Percentiles rank a stretch among this genome's conserved stretches.
These are phyloP conservation scores for Marsdenia floribunda DNA, from an alignment of 257 asterid genomes.

Conservation along the genomic window DNA sequence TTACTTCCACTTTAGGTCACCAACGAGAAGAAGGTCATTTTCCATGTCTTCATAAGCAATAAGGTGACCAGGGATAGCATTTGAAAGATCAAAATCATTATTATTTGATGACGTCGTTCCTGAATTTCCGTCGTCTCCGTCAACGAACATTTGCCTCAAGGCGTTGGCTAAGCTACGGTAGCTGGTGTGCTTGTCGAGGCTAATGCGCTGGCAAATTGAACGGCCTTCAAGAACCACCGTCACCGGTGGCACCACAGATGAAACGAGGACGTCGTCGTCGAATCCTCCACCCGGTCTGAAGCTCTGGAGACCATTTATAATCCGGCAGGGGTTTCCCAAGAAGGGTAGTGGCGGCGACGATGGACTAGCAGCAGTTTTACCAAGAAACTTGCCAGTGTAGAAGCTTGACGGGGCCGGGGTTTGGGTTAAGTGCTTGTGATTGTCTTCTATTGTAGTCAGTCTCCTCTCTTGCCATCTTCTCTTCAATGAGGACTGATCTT, in stretches of 20 bases:
- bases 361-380: not conserved
- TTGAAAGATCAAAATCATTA: constrained; percentile 46
- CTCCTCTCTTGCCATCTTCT: constrained; percentile 40
- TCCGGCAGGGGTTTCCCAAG: constrained; percentile 1
- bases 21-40: constrained; percentile 77
- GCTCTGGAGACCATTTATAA: not conserved
- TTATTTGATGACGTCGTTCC: not conserved
- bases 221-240: constrained; percentile 83
- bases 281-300: constrained; percentile 30
- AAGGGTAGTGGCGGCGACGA: not conserved
- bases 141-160: constrained; percentile 61
- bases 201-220: constrained; percentile 73
- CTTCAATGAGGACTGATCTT: constrained; percentile 21
- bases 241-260: constrained; percentile 52
- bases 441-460: constrained; percentile 10
- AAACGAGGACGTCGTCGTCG: constrained; percentile 41
- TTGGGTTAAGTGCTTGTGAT: constrained; percentile 2
- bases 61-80: constrained; percentile 68
- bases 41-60: constrained; percentile 83
- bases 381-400: not conserved
- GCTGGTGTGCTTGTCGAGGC: constrained; percentile 58
- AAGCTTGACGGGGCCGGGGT: constrained; percentile 17
- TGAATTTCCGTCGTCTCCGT: constrained; percentile 6
- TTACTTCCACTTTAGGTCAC: constrained; percentile 85
- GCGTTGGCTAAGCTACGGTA: constrained; percentile 61